Percentiles rank a stretch among this genome's conserved stretches.
These are phyloP conservation scores for Candida nitratophila DNA, from an alignment of 805 yeast genomes.

Conservation along the genomic window DNA sequence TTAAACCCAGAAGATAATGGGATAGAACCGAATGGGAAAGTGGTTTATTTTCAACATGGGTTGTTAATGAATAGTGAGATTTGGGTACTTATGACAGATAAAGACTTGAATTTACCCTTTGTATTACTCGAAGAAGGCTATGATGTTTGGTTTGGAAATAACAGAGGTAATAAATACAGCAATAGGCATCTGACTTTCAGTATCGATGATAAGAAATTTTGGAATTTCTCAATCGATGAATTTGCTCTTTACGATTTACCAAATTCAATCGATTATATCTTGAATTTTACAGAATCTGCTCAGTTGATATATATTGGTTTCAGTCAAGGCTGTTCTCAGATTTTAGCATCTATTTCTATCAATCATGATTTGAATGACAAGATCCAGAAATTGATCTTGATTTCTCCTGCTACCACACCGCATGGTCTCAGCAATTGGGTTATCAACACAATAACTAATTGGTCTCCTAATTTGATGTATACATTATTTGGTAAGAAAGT, in stretches of 20 bases:
- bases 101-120: conserved; percentile 57
- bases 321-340: conserved; percentile 94
- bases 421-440: conserved; percentile 72
- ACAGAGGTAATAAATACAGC: conserved; percentile 87
- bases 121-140: conserved; percentile 72
- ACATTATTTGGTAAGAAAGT: conserved; percentile 69
- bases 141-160: conserved; percentile 94
- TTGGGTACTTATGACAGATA: conserved; percentile 37
- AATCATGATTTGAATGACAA: conserved; percentile 60
- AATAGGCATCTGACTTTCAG: conserved; percentile 58
- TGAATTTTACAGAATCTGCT: conserved; percentile 38
- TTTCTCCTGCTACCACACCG: conserved; percentile 93
- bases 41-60: conserved; percentile 88
- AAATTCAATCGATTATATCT: conserved; percentile 67
- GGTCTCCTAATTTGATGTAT: conserved; percentile 70
- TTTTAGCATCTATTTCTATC: conserved; percentile 74
- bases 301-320: conserved; percentile 76
- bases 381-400: conserved; percentile 41
- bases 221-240: conserved; percentile 93
- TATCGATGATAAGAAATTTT: conserved; percentile 43
- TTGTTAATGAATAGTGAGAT: conserved; percentile 82
- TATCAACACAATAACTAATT: conserved; percentile 67
- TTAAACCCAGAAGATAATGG: conserved; percentile 34
- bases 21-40: conserved; percentile 31
- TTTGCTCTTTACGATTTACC: conserved; percentile 92